Evolutionary conservation across 2,329 filamentous ascomycete genomes (phyloP), one percentile per base, ranked within the genome.

Genomic region (Fusarium pilosicola): DNA sequence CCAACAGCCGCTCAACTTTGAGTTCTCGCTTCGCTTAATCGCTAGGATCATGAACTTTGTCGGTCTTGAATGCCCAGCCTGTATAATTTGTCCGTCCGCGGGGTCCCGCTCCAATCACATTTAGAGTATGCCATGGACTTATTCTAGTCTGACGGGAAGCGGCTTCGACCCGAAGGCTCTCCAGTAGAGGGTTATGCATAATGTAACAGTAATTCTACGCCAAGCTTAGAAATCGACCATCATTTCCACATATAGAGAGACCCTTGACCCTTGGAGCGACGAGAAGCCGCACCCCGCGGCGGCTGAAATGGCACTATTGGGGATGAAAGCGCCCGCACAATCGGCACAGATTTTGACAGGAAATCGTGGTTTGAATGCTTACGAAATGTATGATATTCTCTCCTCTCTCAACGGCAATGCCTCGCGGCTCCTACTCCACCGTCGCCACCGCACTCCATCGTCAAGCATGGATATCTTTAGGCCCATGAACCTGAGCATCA

Each of bases 11-110:
- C 32, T 24, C 14, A 32, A 28, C 20, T 38, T 45, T 48, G 45
- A 46, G 49, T 59, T 60, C 42, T 54, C 36, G 48, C 39, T 49
- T 44, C 39, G 52, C 22, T 52, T 17, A 24, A 62, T 39, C 30
- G 22, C 58, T 12, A 48, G 49, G 64, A 41, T 70, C 41, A 56
- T 57, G 52, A 73, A 73, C 58, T 72, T 42, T 65, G 69, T 65
- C 69, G 64, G 70, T 18, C 34, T 8, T 56, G 26, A 13, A 61
- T 61, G 39, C 52, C 70, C 41, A 41, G 46, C 49, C 38, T 48
- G 56, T 54, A 49, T 3, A 49, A 49, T 45, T 73, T 44, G 60
- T 41, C 70, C 64, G 69, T 38, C 17, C n/a, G 7, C 11, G 28
- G 8, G n/a, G 24, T 73, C 30, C 44, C 58, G 64, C 69, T 54